Evolutionary conservation across 768 basidiomycete species (phyloP), one percentile per base, ranked within the genome.

Genomic region (Psilocybe subaeruginosa): DNA sequence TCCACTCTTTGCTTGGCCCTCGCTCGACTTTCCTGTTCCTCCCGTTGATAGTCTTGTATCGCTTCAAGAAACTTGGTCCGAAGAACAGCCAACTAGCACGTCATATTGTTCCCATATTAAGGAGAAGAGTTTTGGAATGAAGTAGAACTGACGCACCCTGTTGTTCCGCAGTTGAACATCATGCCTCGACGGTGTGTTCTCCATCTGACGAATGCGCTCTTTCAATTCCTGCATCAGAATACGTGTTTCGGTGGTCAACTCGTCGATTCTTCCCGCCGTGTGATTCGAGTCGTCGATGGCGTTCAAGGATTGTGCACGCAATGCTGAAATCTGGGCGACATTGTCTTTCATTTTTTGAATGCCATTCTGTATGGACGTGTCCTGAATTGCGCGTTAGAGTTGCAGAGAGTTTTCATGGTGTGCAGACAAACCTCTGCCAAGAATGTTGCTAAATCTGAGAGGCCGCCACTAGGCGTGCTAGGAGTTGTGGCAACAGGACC

Each of bases 1-100:
- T 88, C 90, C 57, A 90, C 80, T 50, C 89, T 81, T 66, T 87
- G 83, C 69, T 80, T 86, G 68, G 86, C 83, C 69, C 83, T 87
- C 54, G 80, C 75, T 17, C 89, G 82, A 70, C 84, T 85, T 64
- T 90, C 87, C 63, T 86, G 87, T 72, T 93, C 92, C 27, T 91
- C 85, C 30, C 78, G 80, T 71, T 92, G 92, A 72, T 91, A 93
- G 59, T 85, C 85, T 70, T 92, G 91, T 51, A 93, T 82, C 0
- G 86, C 85, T 63, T 92, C 91, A 50, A 89, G 70, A 62, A 93
- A 93, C 70, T 89, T 91, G 27, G 80, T 78, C 62, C 88, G 87
- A 39, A 90, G 78, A 19, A 87, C 69, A 0, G 78, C 79, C 41
- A 84, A 80, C 89, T 91, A 56, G n/a, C 16, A 43, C 43, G 30